phyloP scores from a whole-genome alignment of 2,329 filamentous ascomycete species.

The Gnomoniopsis sp. region DNA sequence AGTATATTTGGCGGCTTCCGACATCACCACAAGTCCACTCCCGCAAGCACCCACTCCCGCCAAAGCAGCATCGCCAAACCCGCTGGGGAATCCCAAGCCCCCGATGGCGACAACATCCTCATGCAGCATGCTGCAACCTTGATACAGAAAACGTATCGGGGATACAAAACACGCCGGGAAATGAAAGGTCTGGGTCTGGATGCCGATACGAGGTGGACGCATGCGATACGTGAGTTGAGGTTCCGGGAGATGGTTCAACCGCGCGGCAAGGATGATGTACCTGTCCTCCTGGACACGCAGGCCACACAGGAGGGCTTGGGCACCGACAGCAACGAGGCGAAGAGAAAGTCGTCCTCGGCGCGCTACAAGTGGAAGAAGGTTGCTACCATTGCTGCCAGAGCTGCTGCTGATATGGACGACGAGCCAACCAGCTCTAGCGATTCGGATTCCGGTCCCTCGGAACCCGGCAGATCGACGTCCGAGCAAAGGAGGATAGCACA shows the following conservation, averaged over 20 bases:
- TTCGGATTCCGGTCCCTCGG: slow-evolving; percentile 36
- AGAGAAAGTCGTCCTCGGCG: slow-evolving; percentile 37
- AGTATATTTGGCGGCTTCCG: slow-evolving; percentile 19
- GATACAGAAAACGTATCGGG: slow-evolving; percentile 72
- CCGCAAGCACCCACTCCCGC: slow-evolving; percentile 1
- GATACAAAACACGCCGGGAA: slow-evolving; percentile 70
- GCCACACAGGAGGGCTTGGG: slow-evolving; percentile 6
- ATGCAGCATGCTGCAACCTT: slow-evolving; percentile 47
- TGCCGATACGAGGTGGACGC: slow-evolving; percentile 67
- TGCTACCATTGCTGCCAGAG: slow-evolving; percentile 66
- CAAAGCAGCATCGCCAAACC: slow-evolving; percentile 7
- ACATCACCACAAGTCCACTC: background rate
- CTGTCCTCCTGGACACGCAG: slow-evolving; percentile 20
- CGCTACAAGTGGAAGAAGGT: slow-evolving; percentile 73
- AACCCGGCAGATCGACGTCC: slow-evolving; percentile 28
- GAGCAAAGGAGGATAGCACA: slow-evolving; percentile 36
- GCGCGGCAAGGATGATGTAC: slow-evolving; percentile 28
- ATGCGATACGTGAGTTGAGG: slow-evolving; percentile 58
- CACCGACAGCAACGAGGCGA: slow-evolving; percentile 13
- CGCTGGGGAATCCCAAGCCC: slow-evolving; percentile 6
- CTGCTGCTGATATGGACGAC: slow-evolving; percentile 61
- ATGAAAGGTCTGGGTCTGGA: slow-evolving; percentile 66
- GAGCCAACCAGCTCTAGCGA: slow-evolving; percentile 37
- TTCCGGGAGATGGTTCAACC: slow-evolving; percentile 51
- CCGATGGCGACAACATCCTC: slow-evolving; percentile 21